Base-by-base conservation (phyloP, 257 asterid species). In the Solanum sejunctum region DNA sequence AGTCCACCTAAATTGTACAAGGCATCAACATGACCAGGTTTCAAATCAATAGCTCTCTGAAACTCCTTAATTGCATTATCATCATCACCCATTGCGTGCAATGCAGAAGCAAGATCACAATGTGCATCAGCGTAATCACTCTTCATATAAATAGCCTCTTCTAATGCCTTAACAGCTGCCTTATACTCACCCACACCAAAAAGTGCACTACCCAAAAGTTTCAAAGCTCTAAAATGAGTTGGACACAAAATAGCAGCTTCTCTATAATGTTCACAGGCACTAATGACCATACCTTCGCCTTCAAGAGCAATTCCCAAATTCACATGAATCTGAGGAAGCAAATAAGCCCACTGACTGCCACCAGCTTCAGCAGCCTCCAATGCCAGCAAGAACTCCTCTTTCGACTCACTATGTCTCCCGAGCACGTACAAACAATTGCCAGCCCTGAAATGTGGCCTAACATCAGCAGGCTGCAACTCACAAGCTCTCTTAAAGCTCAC, bases 191-290 rank as follows among this genome's bases (percentile, higher is more conserved):
- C 99, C 57, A 92, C 98, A 61, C 99, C 99, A 71, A 97, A 95
- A 32, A 97, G 91, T 41, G 99, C 99, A 88, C 99, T 95, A n/a
- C 99, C 99, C 88, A 97, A 85, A 61, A 94, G 95, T 92, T 97
- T 97, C 93, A 97, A 86, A 41, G 99, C 99, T 84, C 99, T 89
- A 78, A 93, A 95, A 91, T 97, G 99, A 85, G 99, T 97, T 20
- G 99, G 99, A 80, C 98, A 97, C 80, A 97, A 87, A 79, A 97
- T 97, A 66, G 99, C 99, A 90, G 99, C 99, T 80, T 97, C 99
- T 84, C 99, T 92, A 84, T 97, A 97, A 94, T 95, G 99, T 91
- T 97, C 99, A 88, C 99, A 97, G 88, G 99, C 95, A 92, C 98
- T 85, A 54, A 97, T 92, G 85, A 95, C 93, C 98, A 97, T 94